Evolutionary conservation across 495 filamentous ascomycete genomes (phyloP), one percentile per base, ranked within the genome.

Genomic region (Aspergillus mulundensis): DNA sequence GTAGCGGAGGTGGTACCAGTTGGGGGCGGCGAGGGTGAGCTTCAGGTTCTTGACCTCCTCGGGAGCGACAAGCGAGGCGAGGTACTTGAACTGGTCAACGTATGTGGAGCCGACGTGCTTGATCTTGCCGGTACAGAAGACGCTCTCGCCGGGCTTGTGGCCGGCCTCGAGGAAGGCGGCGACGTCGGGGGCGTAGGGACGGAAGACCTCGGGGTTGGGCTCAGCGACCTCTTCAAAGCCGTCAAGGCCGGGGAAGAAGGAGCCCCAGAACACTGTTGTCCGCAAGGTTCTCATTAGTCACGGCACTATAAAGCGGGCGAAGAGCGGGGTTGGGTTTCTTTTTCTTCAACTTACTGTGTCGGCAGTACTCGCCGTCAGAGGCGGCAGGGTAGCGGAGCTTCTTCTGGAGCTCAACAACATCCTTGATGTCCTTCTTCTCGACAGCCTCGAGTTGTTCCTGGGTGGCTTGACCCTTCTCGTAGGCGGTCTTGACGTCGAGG

Each of bases 181-280:
- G 53, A 94, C 84, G 63, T 92, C 88, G 10, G 90, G 90, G 54
- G 90, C 85, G 63, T 91, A 91, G 20, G 79, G 71, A 12, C 87
- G 81, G 73, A 90, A 91, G 63, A 88, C 81, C 30, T 81, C 79
- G 5, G 75, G 56, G 49, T 81, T 74, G 8, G 85, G 76, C n/a
- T 83, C 75, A 24, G 61, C 59, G 60, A 87, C 73, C 64, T 87
- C 81, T 52, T 82, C 74, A 65, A 87, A 86, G 46, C 88, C 88
- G 30, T 87, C 81, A 47, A 91, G 80, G 41, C 84, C 83, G 32
- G 87, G 84, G 77, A 88, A 90, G 76, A 92, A 87, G 11, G 84
- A 81, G 44, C 87, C 87, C 80, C 82, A 86, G 73, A 84, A 84
- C 78, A 84, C 79, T 81, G 50, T 20, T 80, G 50, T 20, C 32